Base-by-base conservation (phyloP, 805 yeast species). In the Kregervanrija pseudodelftensis region DNA sequence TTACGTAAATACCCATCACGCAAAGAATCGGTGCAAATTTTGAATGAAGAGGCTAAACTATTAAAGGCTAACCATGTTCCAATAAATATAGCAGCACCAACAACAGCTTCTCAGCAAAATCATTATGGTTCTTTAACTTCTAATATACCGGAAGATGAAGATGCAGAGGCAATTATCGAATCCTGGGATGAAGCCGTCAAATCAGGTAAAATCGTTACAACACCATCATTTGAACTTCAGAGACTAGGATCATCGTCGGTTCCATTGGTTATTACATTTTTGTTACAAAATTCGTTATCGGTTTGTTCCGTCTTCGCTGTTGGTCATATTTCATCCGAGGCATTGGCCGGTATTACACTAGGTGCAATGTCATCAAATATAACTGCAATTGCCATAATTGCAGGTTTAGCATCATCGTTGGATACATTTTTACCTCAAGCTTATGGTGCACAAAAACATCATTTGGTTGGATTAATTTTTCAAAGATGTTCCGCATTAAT, bases 371-470 rank as follows among this genome's bases (percentile, higher is more conserved):
- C 89, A 4, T 85, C 87, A 8, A 84, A 82, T 57, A 82, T 85
- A 43, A 73, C 84, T 3, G 90, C 87, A 1, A 76, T 82, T 49
- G 85, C 88, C 33, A 73, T 83, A 10, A 80, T 85, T 51, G 85
- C 83, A 53, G 93, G 91, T 11, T 73, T 83, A 2, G 79, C 88
- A n/a, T 83, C 93, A 0, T 79, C 88, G 46, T 69, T 85, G 43
- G 91, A 84, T 55, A 85, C 91, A 0, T 69, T 85, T 33, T 78
- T 90, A 59, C 84, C 90, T 2, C 91, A 85, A 61, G 83, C 90
- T 1, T 83, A 69, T 56, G 91, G 93, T 15, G 76, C 86, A 30
- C 72, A 73, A 42, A 83, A 82, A 52, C 75, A 68, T 57, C 74
- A 73, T 50, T 55, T 73, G 46, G 91, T 85, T 15, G 93, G 93